Conservation (phyloP, 805 yeast genomes). For the Sugiyamaella smithiae region DNA sequence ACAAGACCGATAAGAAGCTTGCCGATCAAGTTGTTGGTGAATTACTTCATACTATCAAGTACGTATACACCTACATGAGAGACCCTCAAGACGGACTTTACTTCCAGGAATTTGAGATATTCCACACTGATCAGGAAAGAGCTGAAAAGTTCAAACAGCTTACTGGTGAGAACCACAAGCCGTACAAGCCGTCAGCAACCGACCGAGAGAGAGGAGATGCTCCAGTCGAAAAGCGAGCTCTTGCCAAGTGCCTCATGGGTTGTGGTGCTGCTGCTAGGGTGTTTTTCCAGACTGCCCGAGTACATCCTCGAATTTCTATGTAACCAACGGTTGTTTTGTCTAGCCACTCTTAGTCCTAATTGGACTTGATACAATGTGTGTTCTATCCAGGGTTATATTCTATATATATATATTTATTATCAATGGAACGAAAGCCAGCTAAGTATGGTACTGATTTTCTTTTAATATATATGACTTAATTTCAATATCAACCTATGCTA, state of each 20-base stretch:
- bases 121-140: slow-evolving; percentile 48
- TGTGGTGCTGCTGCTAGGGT: slow-evolving; percentile 66
- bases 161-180: slow-evolving; percentile 52
- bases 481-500: too few species aligned
- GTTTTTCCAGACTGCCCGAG: slow-evolving; percentile 65
- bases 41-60: slow-evolving; percentile 52
- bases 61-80: slow-evolving; percentile 54
- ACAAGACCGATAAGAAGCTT: slow-evolving; percentile 37
- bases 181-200: slow-evolving; percentile 47
- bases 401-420: neutral
- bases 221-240: slow-evolving; percentile 34
- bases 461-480: too few species aligned
- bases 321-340: too few species aligned
- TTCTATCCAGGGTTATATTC: neutral
- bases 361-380: neutral
- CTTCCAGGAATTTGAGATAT: slow-evolving; percentile 57
- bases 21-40: slow-evolving; percentile 38
- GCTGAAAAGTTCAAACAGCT: slow-evolving; percentile 50
- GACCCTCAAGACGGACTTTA: slow-evolving; percentile 61
- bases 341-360: neutral
- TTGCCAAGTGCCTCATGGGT: slow-evolving; percentile 57
- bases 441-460: too few species aligned
- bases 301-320: slow-evolving; percentile 38
- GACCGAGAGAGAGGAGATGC: slow-evolving; percentile 50
- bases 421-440: neutral